Conservation (phyloP, 202 grass and related monocot species). For the Saccharum hybrid region DNA sequence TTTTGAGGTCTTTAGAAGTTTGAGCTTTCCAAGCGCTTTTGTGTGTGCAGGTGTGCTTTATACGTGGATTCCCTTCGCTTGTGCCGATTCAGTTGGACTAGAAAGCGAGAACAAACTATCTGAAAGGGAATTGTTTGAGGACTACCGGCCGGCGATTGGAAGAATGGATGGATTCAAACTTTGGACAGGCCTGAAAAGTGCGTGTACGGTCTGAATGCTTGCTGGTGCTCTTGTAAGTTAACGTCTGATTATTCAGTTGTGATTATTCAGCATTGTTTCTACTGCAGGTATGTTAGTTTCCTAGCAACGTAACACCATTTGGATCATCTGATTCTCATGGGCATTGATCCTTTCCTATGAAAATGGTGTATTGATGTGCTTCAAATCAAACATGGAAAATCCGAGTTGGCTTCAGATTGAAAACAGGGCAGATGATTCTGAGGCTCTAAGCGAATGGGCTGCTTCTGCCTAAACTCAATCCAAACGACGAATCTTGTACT, state of each 20-base stretch:
- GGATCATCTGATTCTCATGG: no score
- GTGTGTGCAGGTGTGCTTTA: constrained; percentile 47
- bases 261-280: not conserved
- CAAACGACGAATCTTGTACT: constrained; percentile 8
- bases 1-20: constrained; percentile 64
- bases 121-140: constrained; percentile 39
- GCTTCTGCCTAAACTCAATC: not conserved
- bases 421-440: not conserved
- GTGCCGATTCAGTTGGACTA: constrained; percentile 48
- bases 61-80: constrained; percentile 54
- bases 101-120: constrained; percentile 37
- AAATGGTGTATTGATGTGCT: not conserved
- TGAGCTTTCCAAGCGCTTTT: constrained; percentile 52
- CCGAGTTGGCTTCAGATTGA: not conserved
- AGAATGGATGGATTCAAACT: constrained; percentile 42
- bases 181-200: constrained; percentile 36
- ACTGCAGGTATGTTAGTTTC: no score
- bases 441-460: not conserved
- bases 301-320: no score
- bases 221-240: not conserved
- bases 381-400: not conserved
- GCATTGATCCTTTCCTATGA: not conserved
- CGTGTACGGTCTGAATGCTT: not conserved
- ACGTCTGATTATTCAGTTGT: not conserved
- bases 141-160: constrained; percentile 28